phyloP scores from a whole-genome alignment of 495 filamentous ascomycete genomes.

The Aspergillus avenaceus region DNA sequence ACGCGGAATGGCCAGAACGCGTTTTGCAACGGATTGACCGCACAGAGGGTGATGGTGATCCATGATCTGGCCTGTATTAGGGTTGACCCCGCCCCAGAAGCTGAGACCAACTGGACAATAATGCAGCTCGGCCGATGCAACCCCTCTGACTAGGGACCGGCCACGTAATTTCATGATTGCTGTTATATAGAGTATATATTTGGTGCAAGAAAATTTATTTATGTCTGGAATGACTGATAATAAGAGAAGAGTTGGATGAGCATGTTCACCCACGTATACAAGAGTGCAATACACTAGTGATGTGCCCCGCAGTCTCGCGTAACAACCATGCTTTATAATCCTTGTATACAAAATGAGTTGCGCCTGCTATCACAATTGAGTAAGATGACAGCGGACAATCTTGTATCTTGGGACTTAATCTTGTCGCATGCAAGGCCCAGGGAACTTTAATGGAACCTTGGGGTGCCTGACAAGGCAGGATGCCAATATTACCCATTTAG shows the following conservation, averaged over 20 bases:
- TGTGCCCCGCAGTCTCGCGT: too few species aligned
- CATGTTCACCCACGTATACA: too few species aligned
- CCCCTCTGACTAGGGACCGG: neutral
- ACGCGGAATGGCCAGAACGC: conserved; percentile 25
- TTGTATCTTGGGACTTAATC: too few species aligned
- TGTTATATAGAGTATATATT: too few species aligned
- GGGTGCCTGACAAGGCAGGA: neutral
- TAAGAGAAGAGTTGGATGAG: too few species aligned
- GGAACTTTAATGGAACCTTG: neutral
- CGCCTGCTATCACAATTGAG: too few species aligned
- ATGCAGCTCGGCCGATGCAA: conserved; percentile 1
- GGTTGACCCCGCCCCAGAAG: conserved; percentile 31
- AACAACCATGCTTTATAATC: too few species aligned
- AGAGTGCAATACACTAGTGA: too few species aligned
- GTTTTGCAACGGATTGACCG: conserved; percentile 14
- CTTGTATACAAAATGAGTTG: too few species aligned
- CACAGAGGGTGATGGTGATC: conserved; percentile 28
- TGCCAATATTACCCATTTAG: neutral
- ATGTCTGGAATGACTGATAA: too few species aligned
- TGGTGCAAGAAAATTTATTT: too few species aligned
- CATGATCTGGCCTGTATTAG: conserved; percentile 21
- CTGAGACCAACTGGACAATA: conserved; percentile 14
- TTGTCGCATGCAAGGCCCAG: neutral
- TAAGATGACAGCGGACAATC: too few species aligned
- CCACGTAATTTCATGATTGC: neutral